A percentile compares a stretch with the other conserved stretches of the same genome.
These are phyloP conservation scores for Paraphoma sp. DNA, from an alignment of 2,329 filamentous ascomycete genomes.

Conservation along the genomic window DNA sequence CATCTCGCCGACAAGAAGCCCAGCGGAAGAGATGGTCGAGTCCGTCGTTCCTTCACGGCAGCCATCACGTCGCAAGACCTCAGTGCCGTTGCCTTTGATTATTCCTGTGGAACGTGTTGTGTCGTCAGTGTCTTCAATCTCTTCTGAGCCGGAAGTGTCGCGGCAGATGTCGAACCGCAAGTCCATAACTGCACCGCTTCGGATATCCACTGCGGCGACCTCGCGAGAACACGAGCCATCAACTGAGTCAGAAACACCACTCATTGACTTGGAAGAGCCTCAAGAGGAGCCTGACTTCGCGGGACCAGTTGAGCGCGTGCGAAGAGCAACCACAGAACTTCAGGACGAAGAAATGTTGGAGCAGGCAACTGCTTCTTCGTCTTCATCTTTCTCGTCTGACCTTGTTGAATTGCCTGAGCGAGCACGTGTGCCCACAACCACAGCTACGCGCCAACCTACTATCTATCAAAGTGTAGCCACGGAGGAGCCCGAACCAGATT, in stretches of 20 bases:
- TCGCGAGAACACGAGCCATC: neutral
- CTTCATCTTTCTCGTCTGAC: neutral
- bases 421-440: neutral
- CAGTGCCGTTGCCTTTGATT: neutral
- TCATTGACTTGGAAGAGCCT: neutral
- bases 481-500: neutral
- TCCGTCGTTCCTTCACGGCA: neutral
- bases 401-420: neutral
- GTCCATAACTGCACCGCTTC: neutral
- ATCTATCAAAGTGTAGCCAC: neutral
- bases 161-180: neutral
- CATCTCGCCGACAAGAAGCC: neutral
- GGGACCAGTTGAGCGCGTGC: neutral
- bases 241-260: neutral
- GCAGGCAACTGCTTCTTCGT: neutral
- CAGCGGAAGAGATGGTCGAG: neutral
- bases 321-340: neutral
- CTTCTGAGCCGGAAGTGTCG: neutral
- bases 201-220: neutral
- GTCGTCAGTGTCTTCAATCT: neutral
- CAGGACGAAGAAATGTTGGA: neutral
- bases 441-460: neutral
- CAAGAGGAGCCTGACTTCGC: constrained; percentile 1
- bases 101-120: neutral
- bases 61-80: neutral